phyloP scores from a whole-genome alignment of 2,329 filamentous ascomycete species.

The Colletotrichum somersetense region DNA sequence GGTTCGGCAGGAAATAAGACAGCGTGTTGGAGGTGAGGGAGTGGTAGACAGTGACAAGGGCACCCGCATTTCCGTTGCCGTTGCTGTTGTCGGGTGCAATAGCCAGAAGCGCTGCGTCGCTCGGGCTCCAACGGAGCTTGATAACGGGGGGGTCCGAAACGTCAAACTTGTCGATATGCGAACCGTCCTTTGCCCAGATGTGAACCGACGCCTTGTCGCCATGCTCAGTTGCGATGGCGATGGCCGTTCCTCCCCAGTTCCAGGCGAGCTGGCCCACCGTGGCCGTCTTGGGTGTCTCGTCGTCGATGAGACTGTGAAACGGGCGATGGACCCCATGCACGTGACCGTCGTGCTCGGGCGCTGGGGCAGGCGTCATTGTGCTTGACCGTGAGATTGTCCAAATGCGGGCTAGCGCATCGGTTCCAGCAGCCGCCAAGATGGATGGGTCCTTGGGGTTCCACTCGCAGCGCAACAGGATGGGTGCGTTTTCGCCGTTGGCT shows the following conservation, averaged over 20 bases:
- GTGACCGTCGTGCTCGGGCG: slow-evolving; percentile 52
- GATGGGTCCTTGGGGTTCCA: slow-evolving; percentile 76
- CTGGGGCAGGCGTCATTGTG: slow-evolving; percentile 46
- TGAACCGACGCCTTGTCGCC: slow-evolving; percentile 66
- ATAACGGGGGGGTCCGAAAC: slow-evolving; percentile 71
- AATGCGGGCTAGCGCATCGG: slow-evolving; percentile 77
- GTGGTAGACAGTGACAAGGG: slow-evolving; percentile 68
- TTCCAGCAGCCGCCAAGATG: slow-evolving; percentile 75
- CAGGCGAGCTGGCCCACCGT: slow-evolving; percentile 72
- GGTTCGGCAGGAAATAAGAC: slow-evolving; percentile 62
- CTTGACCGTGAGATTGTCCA: slow-evolving; percentile 72
- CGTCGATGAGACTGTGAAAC: slow-evolving; percentile 64
- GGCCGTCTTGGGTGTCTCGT: slow-evolving; percentile 63
- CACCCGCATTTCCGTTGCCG: slow-evolving; percentile 52
- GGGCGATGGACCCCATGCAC: slow-evolving; percentile 57
- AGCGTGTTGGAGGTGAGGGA: slow-evolving; percentile 58
- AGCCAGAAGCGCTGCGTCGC: slow-evolving; percentile 66
- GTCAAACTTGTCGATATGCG: slow-evolving; percentile 65
- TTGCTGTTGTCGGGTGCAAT: slow-evolving; percentile 65
- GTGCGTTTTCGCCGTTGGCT: slow-evolving; percentile 63
- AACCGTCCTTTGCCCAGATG: slow-evolving; percentile 68
- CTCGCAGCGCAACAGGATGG: slow-evolving; percentile 76
- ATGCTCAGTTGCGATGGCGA: slow-evolving; percentile 70
- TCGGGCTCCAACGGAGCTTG: slow-evolving; percentile 72
- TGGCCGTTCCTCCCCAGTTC: slow-evolving; percentile 67